These are phyloP conservation scores for Penicillium steckii DNA, from an alignment of 495 filamentous ascomycete species.

Conservation along the genomic window DNA sequence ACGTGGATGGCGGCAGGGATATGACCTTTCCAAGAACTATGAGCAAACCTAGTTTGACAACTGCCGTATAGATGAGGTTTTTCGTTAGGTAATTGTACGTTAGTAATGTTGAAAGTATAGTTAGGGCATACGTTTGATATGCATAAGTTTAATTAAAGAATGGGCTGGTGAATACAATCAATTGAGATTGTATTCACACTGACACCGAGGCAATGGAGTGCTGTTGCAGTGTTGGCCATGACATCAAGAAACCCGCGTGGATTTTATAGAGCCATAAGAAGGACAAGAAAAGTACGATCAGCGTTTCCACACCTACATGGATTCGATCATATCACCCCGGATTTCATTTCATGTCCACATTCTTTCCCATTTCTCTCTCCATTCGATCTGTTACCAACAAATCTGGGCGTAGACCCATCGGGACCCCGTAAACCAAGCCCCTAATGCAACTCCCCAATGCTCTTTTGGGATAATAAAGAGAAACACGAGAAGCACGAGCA, in stretches of 20 bases:
- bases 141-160: not conserved
- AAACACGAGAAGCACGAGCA: not conserved
- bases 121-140: not conserved
- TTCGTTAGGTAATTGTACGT: not conserved
- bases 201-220: too few species aligned
- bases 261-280: not conserved
- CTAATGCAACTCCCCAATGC: not conserved
- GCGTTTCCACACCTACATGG: not conserved
- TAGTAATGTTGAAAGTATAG: not conserved
- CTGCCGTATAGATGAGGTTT: not conserved
- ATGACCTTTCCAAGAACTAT: slow-evolving; percentile 1
- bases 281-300: not conserved
- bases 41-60: not conserved
- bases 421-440: not conserved
- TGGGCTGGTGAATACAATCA: not conserved
- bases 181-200: too few species aligned
- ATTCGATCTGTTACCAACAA: not conserved
- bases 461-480: not conserved
- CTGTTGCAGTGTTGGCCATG: not conserved
- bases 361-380: not conserved
- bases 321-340: not conserved
- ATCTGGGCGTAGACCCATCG: not conserved
- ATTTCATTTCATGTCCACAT: not conserved
- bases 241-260: not conserved
- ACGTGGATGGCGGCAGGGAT: slow-evolving; percentile 2